Percentiles rank a stretch among this genome's conserved stretches.
Evolutionary conservation across 139 green algal species (phyloP).

Genomic region (Haematococcus sp.): DNA sequence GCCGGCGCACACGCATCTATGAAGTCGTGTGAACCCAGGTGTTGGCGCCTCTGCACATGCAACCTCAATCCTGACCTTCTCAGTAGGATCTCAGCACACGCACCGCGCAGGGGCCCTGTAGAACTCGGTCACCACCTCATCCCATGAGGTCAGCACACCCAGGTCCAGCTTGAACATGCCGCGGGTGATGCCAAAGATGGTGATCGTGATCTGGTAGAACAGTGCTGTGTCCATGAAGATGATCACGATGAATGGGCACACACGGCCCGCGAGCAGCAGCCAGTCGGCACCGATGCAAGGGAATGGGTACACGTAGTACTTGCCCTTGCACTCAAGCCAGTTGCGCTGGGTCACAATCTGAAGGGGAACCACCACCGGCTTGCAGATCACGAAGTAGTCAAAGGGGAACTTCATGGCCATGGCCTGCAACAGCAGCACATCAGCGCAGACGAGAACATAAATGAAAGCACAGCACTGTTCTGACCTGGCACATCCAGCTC

Average conservation of each 20-base stretch:
- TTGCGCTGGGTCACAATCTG: not conserved
- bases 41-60: not conserved
- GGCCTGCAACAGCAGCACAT: not conserved
- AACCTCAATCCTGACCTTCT: not conserved
- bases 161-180: slow-evolving; percentile 50
- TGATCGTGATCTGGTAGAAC: slow-evolving; percentile 44
- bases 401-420: slow-evolving; percentile 52
- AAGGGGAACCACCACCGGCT: slow-evolving; percentile 24
- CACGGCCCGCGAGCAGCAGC: slow-evolving; percentile 28
- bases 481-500: too few relatives aligned
- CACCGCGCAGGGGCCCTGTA: slow-evolving; percentile 30
- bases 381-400: slow-evolving; percentile 47
- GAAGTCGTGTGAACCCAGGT: not conserved
- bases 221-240: slow-evolving; percentile 43
- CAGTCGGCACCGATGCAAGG: slow-evolving; percentile 44
- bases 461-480: too few relatives aligned
- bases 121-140: slow-evolving; percentile 45
- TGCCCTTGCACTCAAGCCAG: slow-evolving; percentile 11
- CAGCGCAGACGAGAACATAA: too few relatives aligned
- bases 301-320: not conserved
- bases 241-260: slow-evolving; percentile 39
- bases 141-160: slow-evolving; percentile 42
- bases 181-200: slow-evolving; percentile 29
- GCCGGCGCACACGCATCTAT: not conserved
- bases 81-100: too few relatives aligned